phyloP scores from a whole-genome alignment of 2,329 filamentous ascomycete genomes.

The Nemania sp. region DNA sequence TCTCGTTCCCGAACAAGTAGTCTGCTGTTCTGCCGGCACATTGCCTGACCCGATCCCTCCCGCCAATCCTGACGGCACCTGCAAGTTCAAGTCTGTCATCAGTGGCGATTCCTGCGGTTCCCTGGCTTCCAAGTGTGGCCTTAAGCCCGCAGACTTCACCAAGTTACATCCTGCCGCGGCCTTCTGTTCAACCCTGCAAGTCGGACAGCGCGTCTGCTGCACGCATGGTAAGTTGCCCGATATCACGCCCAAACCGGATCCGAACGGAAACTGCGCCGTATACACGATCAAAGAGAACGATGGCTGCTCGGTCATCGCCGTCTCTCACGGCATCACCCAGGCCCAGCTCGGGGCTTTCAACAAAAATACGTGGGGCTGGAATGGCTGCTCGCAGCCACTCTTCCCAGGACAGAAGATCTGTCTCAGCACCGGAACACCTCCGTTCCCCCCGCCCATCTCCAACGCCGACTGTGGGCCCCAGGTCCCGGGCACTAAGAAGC shows the following conservation, averaged over 20 bases:
- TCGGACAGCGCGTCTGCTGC: conserved; percentile 46
- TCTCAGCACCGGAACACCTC: conserved; percentile 28
- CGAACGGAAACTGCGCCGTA: conserved; percentile 44
- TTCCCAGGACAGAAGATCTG: conserved; percentile 30
- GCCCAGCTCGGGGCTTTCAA: conserved; percentile 28
- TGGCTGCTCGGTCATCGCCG: conserved; percentile 41
- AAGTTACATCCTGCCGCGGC: conserved; percentile 34
- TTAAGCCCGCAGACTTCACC: conserved; percentile 32
- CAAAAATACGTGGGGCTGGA: conserved; percentile 19
- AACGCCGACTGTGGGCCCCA: conserved; percentile 31
- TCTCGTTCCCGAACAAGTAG: background rate
- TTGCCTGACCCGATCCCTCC: background rate
- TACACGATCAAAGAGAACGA: conserved; percentile 42
- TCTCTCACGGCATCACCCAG: conserved; percentile 27
- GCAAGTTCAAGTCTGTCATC: background rate
- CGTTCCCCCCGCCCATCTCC: conserved; percentile 26
- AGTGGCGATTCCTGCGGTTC: conserved; percentile 25
- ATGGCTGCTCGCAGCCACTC: conserved; percentile 22
- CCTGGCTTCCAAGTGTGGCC: conserved; percentile 36
- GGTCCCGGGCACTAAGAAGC: conserved; percentile 14
- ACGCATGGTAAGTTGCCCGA: conserved; percentile 43
- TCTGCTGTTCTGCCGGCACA: conserved; percentile 4
- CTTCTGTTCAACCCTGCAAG: conserved; percentile 42
- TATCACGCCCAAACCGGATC: conserved; percentile 40
- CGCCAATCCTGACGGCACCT: background rate